These are phyloP conservation scores for Allomyces macrogynus DNA, from an alignment of 192 early-diverging fungal species.

Conservation along the genomic window DNA sequence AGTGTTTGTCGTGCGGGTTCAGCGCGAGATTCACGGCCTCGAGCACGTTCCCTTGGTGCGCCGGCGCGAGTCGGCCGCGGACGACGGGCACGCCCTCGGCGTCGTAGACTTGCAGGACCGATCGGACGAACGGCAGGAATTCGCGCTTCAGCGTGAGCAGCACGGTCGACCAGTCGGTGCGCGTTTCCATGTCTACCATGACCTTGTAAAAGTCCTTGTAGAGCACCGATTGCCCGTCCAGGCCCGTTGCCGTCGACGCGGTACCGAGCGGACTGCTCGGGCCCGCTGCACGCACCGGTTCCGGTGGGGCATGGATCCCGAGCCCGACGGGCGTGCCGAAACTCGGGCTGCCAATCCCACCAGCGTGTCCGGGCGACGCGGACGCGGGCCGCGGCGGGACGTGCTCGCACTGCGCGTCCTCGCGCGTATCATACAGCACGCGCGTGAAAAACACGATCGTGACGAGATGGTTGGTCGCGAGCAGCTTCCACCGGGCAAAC, in stretches of 20 bases:
- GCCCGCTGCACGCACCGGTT: too few species aligned
- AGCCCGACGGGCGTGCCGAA: background rate
- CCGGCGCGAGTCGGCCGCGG: conserved; percentile 57
- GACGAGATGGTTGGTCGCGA: conserved; percentile 79
- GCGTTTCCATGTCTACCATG: conserved; percentile 79
- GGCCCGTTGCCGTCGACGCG: too few species aligned
- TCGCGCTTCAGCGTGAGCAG: conserved; percentile 47
- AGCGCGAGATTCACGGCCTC: conserved; percentile 92
- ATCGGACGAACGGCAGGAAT: conserved; percentile 48
- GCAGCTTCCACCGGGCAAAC: conserved; percentile 63
- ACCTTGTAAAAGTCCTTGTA: conserved; percentile 94
- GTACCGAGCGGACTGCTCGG: background rate
- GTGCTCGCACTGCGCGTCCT: conserved; percentile 18
- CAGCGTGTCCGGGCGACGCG: background rate
- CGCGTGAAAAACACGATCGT: conserved; percentile 85
- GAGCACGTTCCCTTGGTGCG: conserved; percentile 81
- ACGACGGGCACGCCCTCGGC: conserved; percentile 26
- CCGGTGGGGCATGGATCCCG: background rate
- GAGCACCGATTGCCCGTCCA: conserved; percentile 21
- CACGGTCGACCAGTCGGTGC: conserved; percentile 46
- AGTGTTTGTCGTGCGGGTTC: conserved; percentile 84
- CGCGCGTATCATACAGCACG: conserved; percentile 47
- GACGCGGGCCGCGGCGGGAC: conserved; percentile 3
- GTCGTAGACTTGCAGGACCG: conserved; percentile 34
- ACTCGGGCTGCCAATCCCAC: background rate